Percentiles rank a stretch among this genome's conserved stretches.
Evolutionary conservation across 106 monocot species (phyloP).

Genomic region (Alisma plantagoaquatica): DNA sequence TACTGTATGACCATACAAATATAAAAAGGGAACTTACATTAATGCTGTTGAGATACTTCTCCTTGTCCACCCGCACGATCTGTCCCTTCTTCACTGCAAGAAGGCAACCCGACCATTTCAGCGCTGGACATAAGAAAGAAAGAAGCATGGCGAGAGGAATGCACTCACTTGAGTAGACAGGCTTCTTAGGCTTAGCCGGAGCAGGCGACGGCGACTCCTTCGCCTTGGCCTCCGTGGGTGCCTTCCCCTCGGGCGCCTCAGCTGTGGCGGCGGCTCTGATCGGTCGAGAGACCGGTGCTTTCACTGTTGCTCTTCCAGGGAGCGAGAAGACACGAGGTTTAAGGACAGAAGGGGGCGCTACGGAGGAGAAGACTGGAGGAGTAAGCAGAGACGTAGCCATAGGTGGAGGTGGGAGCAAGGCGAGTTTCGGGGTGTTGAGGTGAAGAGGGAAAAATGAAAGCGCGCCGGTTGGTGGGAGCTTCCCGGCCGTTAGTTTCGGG

Average conservation of each 20-base stretch:
- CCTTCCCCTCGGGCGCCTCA: slow-evolving; percentile 25
- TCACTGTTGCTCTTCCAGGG: not conserved
- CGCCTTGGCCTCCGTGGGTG: not conserved
- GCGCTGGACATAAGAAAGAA: not conserved
- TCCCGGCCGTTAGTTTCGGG: no score
- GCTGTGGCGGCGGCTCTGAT: slow-evolving; percentile 30
- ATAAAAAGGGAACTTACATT: slow-evolving; percentile 66
- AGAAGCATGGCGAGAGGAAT: not conserved
- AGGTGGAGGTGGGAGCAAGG: no score
- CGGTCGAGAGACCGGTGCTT: not conserved
- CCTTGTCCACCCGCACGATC: slow-evolving; percentile 90
- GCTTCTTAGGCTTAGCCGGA: slow-evolving; percentile 41
- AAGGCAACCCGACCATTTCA: not conserved
- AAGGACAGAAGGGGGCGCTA: not conserved
- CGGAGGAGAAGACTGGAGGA: slow-evolving; percentile 27
- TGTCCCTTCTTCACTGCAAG: slow-evolving; percentile 88
- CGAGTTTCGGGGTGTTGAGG: not conserved
- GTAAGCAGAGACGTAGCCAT: no score
- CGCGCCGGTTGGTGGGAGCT: no score
- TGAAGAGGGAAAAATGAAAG: not conserved
- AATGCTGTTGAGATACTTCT: slow-evolving; percentile 88
- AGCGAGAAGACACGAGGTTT: slow-evolving; percentile 2
- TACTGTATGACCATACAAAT: no score
- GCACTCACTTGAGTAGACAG: slow-evolving; percentile 55
- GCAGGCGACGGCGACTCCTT: slow-evolving; percentile 5